Percentiles rank a stretch among this genome's conserved stretches.
Evolutionary conservation across 148 eudicot species (phyloP).

Genomic region (Camellia sinensis): DNA sequence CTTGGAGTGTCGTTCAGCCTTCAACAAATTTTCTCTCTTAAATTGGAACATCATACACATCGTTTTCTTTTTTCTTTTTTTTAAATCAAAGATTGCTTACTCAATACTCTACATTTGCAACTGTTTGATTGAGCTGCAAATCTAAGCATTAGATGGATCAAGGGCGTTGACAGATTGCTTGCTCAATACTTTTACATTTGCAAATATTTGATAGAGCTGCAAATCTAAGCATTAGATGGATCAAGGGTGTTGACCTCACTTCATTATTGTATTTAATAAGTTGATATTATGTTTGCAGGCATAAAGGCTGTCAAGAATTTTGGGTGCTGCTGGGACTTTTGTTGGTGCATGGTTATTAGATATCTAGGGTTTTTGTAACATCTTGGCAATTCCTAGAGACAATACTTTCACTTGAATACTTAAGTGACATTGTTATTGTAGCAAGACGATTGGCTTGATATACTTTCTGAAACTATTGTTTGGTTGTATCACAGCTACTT

Average conservation of each 20-base stretch:
- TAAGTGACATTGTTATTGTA: background rate
- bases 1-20: too few species aligned
- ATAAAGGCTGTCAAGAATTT: background rate
- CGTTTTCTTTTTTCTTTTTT: too few species aligned
- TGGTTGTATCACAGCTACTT: conserved; percentile 8
- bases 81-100: too few species aligned
- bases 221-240: background rate
- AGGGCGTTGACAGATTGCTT: background rate
- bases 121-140: background rate
- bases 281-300: conserved; percentile 13
- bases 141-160: background rate
- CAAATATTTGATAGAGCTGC: background rate
- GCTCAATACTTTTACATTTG: background rate
- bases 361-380: background rate
- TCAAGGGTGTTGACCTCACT: background rate
- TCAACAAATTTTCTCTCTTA: too few species aligned
- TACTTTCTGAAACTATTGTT: background rate
- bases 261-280: background rate
- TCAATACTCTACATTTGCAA: background rate
- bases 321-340: conserved; percentile 3
- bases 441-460: background rate
- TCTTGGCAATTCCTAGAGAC: background rate
- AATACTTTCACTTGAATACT: background rate
- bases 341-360: conserved; percentile 3
- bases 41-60: background rate